Conservation (phyloP, 2,329 filamentous ascomycete genomes). For the Pseudocercospora ulei region DNA sequence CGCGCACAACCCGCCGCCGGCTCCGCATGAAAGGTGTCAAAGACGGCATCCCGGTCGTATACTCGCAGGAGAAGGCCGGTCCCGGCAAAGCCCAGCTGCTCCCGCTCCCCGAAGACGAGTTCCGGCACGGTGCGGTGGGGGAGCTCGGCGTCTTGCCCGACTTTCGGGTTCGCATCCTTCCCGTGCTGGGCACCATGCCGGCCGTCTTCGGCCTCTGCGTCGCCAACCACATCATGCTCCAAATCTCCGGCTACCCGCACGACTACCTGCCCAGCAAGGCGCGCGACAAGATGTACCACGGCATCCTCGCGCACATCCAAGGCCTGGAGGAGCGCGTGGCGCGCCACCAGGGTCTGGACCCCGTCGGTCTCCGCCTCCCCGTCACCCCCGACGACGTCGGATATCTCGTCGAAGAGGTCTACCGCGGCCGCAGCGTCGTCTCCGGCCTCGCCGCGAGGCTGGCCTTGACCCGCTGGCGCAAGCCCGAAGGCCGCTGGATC, state of each 20-base stretch:
- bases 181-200: conserved; percentile 93
- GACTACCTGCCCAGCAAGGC: conserved; percentile 74
- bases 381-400: conserved; percentile 71
- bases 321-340: conserved; percentile 68
- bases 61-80: conserved; percentile 79
- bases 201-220: conserved; percentile 86
- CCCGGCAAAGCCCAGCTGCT: conserved; percentile 85
- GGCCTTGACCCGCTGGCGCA: conserved; percentile 69
- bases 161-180: conserved; percentile 88
- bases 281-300: conserved; percentile 85
- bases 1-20: conserved; percentile 68
- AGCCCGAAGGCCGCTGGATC: conserved; percentile 53
- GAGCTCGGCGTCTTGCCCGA: conserved; percentile 83
- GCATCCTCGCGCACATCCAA: conserved; percentile 65
- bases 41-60: conserved; percentile 81
- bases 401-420: conserved; percentile 85
- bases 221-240: conserved; percentile 85
- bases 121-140: conserved; percentile 70
- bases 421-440: conserved; percentile 68
- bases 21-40: conserved; percentile 68
- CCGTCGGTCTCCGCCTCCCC: conserved; percentile 66
- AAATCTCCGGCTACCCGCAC: conserved; percentile 69
- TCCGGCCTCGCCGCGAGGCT: conserved; percentile 73
- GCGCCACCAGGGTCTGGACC: conserved; percentile 45
- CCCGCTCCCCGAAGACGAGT: conserved; percentile 79